A percentile compares a stretch with the other conserved stretches of the same genome.
These are phyloP conservation scores for Colletotrichum noveboracense DNA, from an alignment of 2,329 filamentous ascomycete genomes.

Conservation along the genomic window DNA sequence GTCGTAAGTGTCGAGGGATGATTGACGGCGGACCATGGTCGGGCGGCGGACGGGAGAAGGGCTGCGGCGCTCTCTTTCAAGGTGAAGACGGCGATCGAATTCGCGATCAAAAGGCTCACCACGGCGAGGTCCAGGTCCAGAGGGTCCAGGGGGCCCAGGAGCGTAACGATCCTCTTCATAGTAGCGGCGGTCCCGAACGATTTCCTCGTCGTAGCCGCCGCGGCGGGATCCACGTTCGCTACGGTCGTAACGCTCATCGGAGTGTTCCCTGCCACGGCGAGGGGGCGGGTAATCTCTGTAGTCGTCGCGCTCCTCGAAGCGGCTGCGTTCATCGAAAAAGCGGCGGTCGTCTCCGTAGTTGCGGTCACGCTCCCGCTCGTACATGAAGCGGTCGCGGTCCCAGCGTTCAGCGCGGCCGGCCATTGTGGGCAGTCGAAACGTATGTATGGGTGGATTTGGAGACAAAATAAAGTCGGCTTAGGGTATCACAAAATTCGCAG, in stretches of 20 bases:
- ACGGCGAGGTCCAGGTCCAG: constrained; percentile 30
- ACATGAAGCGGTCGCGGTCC: constrained; percentile 60
- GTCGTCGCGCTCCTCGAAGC: constrained; percentile 23
- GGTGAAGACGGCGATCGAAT: constrained; percentile 59
- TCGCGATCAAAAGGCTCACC: constrained; percentile 38
- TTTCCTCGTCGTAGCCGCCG: constrained; percentile 51
- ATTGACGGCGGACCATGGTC: constrained; percentile 77
- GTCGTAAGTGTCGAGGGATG: constrained; percentile 90
- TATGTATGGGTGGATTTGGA: neutral
- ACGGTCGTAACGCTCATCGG: constrained; percentile 56
- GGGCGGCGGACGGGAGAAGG: constrained; percentile 66
- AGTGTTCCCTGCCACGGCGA: constrained; percentile 47
- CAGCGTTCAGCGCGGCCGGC: constrained; percentile 48
- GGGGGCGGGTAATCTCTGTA: constrained; percentile 24
- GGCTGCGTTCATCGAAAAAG: constrained; percentile 49
- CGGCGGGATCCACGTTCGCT: constrained; percentile 30
- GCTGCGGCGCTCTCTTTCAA: constrained; percentile 58
- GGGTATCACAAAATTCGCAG: constrained; percentile 4
- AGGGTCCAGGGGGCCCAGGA: neutral
- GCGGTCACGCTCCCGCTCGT: constrained; percentile 48
- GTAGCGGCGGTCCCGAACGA: constrained; percentile 55
- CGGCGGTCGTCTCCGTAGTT: constrained; percentile 53
- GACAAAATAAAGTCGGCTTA: neutral
- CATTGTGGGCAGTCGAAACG: constrained; percentile 14
- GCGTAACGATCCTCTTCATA: constrained; percentile 58